Evolutionary conservation across 164 flowering plant genomes (phyloP), one percentile per base, ranked within the genome.

Genomic region (Brasenia schreberi): DNA sequence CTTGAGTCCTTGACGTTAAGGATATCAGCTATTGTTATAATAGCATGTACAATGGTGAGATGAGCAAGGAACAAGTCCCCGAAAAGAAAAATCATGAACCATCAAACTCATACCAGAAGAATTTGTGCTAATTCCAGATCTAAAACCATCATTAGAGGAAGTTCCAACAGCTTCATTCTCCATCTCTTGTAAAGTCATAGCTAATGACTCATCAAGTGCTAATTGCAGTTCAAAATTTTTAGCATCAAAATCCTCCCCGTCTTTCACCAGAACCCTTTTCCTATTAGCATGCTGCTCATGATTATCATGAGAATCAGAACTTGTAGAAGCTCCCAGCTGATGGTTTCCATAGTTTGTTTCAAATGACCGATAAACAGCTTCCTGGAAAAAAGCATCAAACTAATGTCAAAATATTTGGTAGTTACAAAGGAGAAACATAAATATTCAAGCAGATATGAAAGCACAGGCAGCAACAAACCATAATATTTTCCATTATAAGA

Each of bases 201-300:
- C 79, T 43, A 70, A 59, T 61, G 69, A 76, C 68, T 70, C 79
- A 68, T 76, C 79, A 18, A 52, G 4, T 58, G 59, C 72, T 64
- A 73, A 43, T 62, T 76, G 79, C 42, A 73, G 68, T 58, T 68
- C 44, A 63, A 19, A 58, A 67, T 42, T 43, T 11, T 18, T 19
- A 68, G 23, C 63, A 42, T 66, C 62, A 2, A 69, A 70, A 43
- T 72, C 56, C 18, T 73, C 70, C 42, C 71, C 73, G n/a, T 19
- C 63, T 18, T 45, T 45, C 7, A 12, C 11, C 5, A 23, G 59
- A 19, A 42, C 58, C 43, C 14, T 61, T 33, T 27, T 67, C 27
- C 63, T 23, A 14, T 43, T 43, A 17, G 49, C 71, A 67, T 62
- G 65, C 65, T 62, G 71, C 39, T 64, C 72, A 16, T 18, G 65